Evolutionary conservation across 441 rosid genomes (phyloP), one percentile per base, ranked within the genome.

Genomic region (Adansonia gregorii): DNA sequence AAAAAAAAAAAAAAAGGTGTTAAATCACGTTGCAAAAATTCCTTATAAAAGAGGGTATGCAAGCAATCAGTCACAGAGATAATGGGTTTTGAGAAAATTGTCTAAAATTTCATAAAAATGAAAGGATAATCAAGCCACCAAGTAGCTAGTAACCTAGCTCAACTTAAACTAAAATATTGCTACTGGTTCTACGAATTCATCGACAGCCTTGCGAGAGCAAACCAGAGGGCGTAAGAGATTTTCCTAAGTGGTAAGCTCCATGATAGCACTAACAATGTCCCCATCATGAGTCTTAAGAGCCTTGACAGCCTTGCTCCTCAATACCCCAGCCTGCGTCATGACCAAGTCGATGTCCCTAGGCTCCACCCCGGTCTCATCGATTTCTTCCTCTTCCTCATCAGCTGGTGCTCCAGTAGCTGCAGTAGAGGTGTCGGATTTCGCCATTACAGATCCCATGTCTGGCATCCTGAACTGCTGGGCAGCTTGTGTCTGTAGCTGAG

Each of bases 311-410:
- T 55, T 17, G 22, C 24, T 17, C 24, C 24, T 55, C 10, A 11
- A 17, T 17, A 55, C 24, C 22, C 60, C 24, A 3, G 60, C 24
- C 20, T 54, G 6, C 6, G 20, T 54, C 58, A 54, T 54, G 58
- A 52, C 19, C 58, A 54, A 55, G 22, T 17, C 60, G 8, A 55
- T 55, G 3, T 17, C 60, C 60, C 24, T 55, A 55, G 24, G 60
- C 24, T 17, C 60, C 3, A 55, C 60, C 20, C 24, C 22, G 0
- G 60, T 55, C 60, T 55, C 24, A 6, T 55, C 24, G 8, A 17
- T 55, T 55, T 17, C 60, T 55, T 55, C 60, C 60, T 55, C 60
- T 55, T 55, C 60, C 60, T 55, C 60, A n/a, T 55, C 22, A 7
- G 9, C 60, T 2, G 19, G 60, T 55, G 60, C 22, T 15, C 24